Conservation (phyloP, 2,329 filamentous ascomycete genomes). For the Colletotrichum truncatum region DNA sequence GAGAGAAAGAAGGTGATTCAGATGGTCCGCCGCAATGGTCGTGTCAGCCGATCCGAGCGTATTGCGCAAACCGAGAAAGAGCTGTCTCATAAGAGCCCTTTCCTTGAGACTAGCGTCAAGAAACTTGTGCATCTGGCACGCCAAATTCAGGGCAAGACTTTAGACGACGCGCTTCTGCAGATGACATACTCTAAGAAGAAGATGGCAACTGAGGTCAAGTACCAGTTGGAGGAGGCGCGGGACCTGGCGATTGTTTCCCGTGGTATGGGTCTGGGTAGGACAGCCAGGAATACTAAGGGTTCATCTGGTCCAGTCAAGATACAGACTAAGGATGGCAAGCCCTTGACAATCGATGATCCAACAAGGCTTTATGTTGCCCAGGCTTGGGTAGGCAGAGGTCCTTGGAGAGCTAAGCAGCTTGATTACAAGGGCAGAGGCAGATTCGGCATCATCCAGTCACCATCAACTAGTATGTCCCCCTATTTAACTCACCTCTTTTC, state of each 20-base stretch:
- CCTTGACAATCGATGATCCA: constrained; percentile 75
- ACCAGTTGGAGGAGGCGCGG: constrained; percentile 82
- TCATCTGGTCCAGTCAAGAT: constrained; percentile 60
- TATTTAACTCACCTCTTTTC: neutral
- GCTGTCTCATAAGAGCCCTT: constrained; percentile 68
- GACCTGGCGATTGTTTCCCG: constrained; percentile 81
- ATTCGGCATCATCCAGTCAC: constrained; percentile 73
- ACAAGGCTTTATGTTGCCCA: constrained; percentile 91
- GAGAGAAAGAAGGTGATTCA: constrained; percentile 86
- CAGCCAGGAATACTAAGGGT: constrained; percentile 43
- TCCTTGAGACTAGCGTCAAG: constrained; percentile 87
- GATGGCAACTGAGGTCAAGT: constrained; percentile 80
- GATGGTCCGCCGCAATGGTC: constrained; percentile 73
- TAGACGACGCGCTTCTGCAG: constrained; percentile 92
- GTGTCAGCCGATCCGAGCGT: constrained; percentile 71
- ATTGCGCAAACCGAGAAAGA: constrained; percentile 72
- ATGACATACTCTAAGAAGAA: constrained; percentile 98
- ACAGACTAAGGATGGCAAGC: constrained; percentile 78
- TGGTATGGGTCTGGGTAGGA: constrained; percentile 81
- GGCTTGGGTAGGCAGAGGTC: constrained; percentile 88
- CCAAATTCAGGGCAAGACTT: constrained; percentile 91
- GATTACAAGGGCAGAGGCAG: constrained; percentile 82
- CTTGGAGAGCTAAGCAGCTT: constrained; percentile 62
- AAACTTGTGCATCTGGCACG: constrained; percentile 87
- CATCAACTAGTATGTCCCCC: constrained; percentile 74